Base-by-base conservation (phyloP, 2,329 filamentous ascomycete genomes). In the Ophiostoma ulmi region DNA sequence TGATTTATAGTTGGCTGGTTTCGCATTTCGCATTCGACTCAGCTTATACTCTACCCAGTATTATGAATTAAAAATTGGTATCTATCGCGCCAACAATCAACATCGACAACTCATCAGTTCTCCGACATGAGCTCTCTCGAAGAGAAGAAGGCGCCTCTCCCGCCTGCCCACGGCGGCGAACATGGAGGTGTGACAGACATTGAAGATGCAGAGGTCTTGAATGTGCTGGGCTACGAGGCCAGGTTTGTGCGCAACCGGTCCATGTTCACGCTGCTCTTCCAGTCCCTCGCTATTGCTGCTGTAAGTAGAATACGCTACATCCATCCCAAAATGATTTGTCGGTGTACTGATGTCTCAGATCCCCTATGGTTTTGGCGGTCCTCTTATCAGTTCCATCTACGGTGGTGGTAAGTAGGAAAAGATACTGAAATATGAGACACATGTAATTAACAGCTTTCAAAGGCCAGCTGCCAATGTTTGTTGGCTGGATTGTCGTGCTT, bases 211-310 rank as follows among this genome's bases (percentile, higher is more conserved):
- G 63, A 65, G 20, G 36, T 65, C 6, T 26, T 65, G 63, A 20
- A 65, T 39, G 63, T 65, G 22, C 79, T 89, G 31, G 86, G 87
- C 38, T 90, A 90, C 78, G 84, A 82, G 71, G 82, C 85, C 5
- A 85, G 87, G 75, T 79, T 90, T 22, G 79, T 77, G 26, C 83
- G 86, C 31, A 89, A 89, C 73, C 82, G 87, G 41, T 88, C 86
- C 0, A 82, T 88, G 75, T 81, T 84, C 73, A 88, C 86, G 0
- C 79, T 90, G 0, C 80, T 89, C 14, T 89, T 89, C 76, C 86
- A 88, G 76, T 84, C 84, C 0, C 67, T 74, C 1, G 72, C 72
- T 7, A 72, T 72, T 69, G 72, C 66, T 8, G 72, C 72, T 14
- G 72, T 72, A 31, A 20, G 71, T 65, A 17, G 8, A 61, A 31